These are phyloP conservation scores for Cladosporium austrohemisphaericum DNA, from an alignment of 2,329 filamentous ascomycete genomes.

Conservation along the genomic window DNA sequence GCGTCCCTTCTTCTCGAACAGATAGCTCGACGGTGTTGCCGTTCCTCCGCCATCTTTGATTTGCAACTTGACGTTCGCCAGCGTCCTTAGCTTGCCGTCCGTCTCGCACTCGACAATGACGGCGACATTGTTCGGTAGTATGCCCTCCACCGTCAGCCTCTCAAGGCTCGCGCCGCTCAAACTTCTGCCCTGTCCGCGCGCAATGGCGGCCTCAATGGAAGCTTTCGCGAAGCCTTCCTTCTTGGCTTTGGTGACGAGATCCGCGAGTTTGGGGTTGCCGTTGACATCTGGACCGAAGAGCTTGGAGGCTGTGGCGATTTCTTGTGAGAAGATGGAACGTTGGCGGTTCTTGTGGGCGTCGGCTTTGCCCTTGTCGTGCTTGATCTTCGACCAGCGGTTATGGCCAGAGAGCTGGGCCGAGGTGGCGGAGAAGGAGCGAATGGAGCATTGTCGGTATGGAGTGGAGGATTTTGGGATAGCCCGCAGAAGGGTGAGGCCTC, in stretches of 20 bases:
- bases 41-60: constrained; percentile 70
- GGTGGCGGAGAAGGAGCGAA: constrained; percentile 24
- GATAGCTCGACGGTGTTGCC: constrained; percentile 70
- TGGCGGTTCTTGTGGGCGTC: constrained; percentile 75
- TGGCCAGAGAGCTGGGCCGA: constrained; percentile 58
- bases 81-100: constrained; percentile 69
- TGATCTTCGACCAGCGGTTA: constrained; percentile 94
- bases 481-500: constrained; percentile 21
- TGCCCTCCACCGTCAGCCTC: constrained; percentile 70
- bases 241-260: constrained; percentile 72
- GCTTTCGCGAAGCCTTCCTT: constrained; percentile 81
- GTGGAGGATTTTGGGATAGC: not conserved
- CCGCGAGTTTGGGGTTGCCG: constrained; percentile 71
- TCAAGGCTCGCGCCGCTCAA: constrained; percentile 73
- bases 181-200: constrained; percentile 81
- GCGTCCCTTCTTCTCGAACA: constrained; percentile 78
- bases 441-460: not conserved
- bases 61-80: constrained; percentile 68
- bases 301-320: constrained; percentile 72
- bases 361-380: constrained; percentile 85
- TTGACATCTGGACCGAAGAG: constrained; percentile 72
- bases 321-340: constrained; percentile 64
- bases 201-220: constrained; percentile 79
- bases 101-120: constrained; percentile 82
- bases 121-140: constrained; percentile 69